A percentile compares a stretch with the other conserved stretches of the same genome.
These are phyloP conservation scores for Penicillium herquei DNA, from an alignment of 495 filamentous ascomycete species.

Conservation along the genomic window DNA sequence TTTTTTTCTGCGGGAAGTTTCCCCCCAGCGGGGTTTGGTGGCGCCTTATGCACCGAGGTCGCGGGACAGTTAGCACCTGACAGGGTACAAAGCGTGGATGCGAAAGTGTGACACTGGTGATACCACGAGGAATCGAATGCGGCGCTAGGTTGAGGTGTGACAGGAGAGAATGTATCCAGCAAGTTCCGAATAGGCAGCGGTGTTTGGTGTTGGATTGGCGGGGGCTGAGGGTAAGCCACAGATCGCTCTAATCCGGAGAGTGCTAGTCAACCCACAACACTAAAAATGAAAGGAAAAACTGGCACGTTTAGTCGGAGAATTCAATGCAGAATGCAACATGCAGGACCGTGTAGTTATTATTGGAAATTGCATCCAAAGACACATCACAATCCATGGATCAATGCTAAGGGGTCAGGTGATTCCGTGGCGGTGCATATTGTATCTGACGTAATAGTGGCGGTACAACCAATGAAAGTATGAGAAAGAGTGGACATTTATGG, in stretches of 20 bases:
- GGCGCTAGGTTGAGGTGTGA: conserved; percentile 11
- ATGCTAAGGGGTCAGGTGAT: background rate
- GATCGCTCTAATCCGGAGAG: background rate
- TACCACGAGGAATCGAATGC: conserved; percentile 12
- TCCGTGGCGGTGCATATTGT: conserved; percentile 19
- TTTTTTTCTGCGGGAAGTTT: conserved; percentile 20
- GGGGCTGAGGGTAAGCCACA: conserved; percentile 10
- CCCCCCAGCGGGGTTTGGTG: conserved; percentile 31
- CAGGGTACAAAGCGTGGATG: conserved; percentile 17
- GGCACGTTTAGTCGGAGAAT: background rate
- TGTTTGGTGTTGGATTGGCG: conserved; percentile 10
- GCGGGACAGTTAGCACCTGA: conserved; percentile 24
- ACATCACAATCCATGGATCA: conserved; percentile 19
- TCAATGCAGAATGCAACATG: no score
- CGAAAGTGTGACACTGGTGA: conserved; percentile 17
- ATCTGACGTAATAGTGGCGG: conserved; percentile 23
- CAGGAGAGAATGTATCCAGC: conserved; percentile 5
- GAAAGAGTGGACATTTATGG: background rate
- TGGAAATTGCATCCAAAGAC: conserved; percentile 19
- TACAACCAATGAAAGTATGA: conserved; percentile 4
- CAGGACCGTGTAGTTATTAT: conserved; percentile 8
- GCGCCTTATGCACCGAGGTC: conserved; percentile 28
- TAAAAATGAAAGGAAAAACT: background rate
- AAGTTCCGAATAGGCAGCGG: conserved; percentile 24
- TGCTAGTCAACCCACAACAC: background rate